phyloP scores from a whole-genome alignment of 108 stramenopile genomes.

The Nitzschia putrida region DNA sequence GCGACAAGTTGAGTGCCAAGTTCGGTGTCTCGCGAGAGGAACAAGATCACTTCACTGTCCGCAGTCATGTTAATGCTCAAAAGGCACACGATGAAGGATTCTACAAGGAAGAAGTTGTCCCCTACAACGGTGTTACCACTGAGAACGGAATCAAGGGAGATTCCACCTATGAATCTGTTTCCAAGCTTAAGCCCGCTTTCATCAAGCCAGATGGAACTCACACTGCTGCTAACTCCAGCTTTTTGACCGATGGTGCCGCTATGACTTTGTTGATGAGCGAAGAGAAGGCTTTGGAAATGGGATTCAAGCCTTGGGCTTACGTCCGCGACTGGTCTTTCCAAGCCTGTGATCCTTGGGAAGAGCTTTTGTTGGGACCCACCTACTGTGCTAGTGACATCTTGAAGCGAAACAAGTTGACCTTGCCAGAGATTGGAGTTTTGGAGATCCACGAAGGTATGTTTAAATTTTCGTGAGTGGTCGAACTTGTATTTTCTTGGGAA shows the following conservation, averaged over 20 bases:
- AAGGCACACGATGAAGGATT: constrained; percentile 92
- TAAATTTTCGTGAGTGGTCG: background rate
- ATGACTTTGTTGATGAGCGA: constrained; percentile 93
- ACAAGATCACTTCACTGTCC: constrained; percentile 94
- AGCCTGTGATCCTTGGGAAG: constrained; percentile 97
- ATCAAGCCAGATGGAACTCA: constrained; percentile 97
- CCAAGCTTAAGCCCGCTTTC: constrained; percentile 96
- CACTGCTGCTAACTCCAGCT: constrained; percentile 98
- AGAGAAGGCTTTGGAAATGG: constrained; percentile 92
- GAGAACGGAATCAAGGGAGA: constrained; percentile 98
- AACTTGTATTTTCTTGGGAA: background rate
- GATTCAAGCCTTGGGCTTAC: constrained; percentile 92
- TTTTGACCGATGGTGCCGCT: constrained; percentile 96
- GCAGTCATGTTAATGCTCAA: constrained; percentile 85
- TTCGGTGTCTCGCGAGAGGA: constrained; percentile 92
- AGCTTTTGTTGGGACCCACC: constrained; percentile 92
- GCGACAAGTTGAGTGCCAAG: constrained; percentile 92
- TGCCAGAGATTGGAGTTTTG: constrained; percentile 92
- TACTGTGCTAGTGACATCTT: constrained; percentile 87
- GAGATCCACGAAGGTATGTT: constrained; percentile 94
- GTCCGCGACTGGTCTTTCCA: constrained; percentile 94
- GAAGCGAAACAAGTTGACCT: constrained; percentile 69
- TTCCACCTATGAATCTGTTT: constrained; percentile 88
- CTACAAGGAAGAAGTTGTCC: constrained; percentile 90
- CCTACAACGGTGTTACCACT: constrained; percentile 82